These are phyloP conservation scores for Chytriomyces confervae DNA, from an alignment of 192 early-diverging fungal species.

Conservation along the genomic window DNA sequence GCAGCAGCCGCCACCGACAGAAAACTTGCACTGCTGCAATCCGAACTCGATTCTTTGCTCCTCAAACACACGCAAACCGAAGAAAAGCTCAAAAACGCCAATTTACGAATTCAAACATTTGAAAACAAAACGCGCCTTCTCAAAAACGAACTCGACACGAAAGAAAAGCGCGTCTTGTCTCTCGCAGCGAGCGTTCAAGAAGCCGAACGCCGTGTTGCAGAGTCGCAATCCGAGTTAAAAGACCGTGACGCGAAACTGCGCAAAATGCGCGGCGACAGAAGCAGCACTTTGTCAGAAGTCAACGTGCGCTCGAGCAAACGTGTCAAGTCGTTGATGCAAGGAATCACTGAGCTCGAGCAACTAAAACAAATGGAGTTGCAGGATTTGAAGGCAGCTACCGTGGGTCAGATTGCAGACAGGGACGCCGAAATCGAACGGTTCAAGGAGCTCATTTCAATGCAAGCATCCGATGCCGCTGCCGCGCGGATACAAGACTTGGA, in stretches of 20 bases:
- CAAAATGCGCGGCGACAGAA: slow-evolving; percentile 7
- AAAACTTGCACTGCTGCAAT: background rate
- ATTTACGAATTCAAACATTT: slow-evolving; percentile 1
- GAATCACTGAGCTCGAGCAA: slow-evolving; percentile 2
- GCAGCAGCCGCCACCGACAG: background rate
- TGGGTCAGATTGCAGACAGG: background rate
- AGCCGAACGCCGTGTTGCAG: background rate
- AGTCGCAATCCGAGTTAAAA: background rate
- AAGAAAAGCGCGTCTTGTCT: slow-evolving; percentile 2
- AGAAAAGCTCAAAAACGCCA: background rate
- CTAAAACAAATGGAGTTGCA: slow-evolving; percentile 17
- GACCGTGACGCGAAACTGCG: slow-evolving; percentile 7
- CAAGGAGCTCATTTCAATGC: background rate
- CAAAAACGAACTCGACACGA: slow-evolving; percentile 6
- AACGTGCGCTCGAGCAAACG: slow-evolving; percentile 11
- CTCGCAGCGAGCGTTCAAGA: background rate
- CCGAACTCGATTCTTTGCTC: background rate
- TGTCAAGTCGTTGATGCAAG: background rate
- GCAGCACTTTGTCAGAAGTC: slow-evolving; percentile 4
- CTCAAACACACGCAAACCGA: background rate
- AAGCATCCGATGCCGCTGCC: background rate
- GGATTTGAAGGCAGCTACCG: background rate
- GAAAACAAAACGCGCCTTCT: background rate
- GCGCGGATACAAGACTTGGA: background rate
- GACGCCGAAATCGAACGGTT: slow-evolving; percentile 10